Conservation (phyloP, 441 rosid species). For the Erysimum cheiri region DNA sequence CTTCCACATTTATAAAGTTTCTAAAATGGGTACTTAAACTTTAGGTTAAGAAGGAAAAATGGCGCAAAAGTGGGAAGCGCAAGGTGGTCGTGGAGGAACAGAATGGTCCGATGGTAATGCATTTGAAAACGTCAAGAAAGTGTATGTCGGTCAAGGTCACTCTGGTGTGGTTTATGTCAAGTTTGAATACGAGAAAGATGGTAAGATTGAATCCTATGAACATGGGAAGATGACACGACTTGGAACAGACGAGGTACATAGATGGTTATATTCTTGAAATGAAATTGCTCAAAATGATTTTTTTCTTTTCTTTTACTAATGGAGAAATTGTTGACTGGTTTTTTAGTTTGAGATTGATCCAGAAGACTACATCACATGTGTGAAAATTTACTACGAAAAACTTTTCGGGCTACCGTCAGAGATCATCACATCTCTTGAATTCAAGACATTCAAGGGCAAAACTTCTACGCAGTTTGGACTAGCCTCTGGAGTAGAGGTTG, state of each 20-base stretch:
- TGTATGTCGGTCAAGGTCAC: slow-evolving; percentile 42
- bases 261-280: neutral
- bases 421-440: slow-evolving; percentile 37
- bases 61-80: slow-evolving; percentile 40
- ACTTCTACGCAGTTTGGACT: slow-evolving; percentile 38
- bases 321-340: neutral
- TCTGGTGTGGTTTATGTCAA: slow-evolving; percentile 42
- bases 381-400: slow-evolving; percentile 37
- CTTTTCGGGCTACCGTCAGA: slow-evolving; percentile 19
- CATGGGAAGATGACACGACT: slow-evolving; percentile 41
- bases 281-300: neutral
- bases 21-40: neutral
- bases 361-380: slow-evolving; percentile 29
- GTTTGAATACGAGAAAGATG: slow-evolving; percentile 43
- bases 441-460: slow-evolving; percentile 34
- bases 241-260: slow-evolving; percentile 39
- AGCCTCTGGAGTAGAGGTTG: slow-evolving; percentile 1
- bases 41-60: slow-evolving; percentile 28
- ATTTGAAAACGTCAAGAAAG: slow-evolving; percentile 37
- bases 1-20: neutral
- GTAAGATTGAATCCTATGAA: slow-evolving; percentile 33
- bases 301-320: neutral
- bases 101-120: slow-evolving; percentile 40
- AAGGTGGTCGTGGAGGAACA: slow-evolving; percentile 45
- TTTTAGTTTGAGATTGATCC: slow-evolving; percentile 27